Evolutionary conservation across 1,139 yeast genomes (phyloP).

Genomic region (Yamadazyma kanchanaburiensis): DNA sequence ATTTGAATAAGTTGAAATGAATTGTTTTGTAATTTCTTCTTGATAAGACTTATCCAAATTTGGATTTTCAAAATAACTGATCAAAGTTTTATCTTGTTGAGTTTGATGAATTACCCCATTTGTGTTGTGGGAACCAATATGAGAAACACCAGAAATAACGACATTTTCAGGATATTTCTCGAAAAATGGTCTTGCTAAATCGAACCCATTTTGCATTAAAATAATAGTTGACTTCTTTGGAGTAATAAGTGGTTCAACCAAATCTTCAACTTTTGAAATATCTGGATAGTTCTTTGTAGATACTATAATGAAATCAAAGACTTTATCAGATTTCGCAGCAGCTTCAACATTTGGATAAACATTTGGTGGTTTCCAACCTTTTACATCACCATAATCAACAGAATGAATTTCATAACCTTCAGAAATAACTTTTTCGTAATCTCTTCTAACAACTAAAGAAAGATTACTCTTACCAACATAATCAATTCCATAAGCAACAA

Average conservation of each 20-base stretch:
- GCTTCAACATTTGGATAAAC: slow-evolving; percentile 40
- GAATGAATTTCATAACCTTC: slow-evolving; percentile 61
- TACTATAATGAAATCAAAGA: slow-evolving; percentile 63
- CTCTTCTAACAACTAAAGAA: slow-evolving; percentile 62
- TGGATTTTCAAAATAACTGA: slow-evolving; percentile 48
- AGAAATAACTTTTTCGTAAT: slow-evolving; percentile 51
- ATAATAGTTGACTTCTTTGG: slow-evolving; percentile 46
- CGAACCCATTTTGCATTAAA: slow-evolving; percentile 71
- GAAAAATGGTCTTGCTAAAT: slow-evolving; percentile 61
- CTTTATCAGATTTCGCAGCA: slow-evolving; percentile 31
- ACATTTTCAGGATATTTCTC: slow-evolving; percentile 54
- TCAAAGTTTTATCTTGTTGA: slow-evolving; percentile 48
- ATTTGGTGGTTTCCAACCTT: slow-evolving; percentile 53
- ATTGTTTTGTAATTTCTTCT: slow-evolving; percentile 28
- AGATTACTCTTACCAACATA: slow-evolving; percentile 44
- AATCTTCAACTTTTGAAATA: slow-evolving; percentile 50
- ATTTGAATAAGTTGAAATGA: slow-evolving; percentile 48
- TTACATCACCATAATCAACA: slow-evolving; percentile 54
- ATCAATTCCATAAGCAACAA: slow-evolving; percentile 59
- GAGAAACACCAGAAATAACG: slow-evolving; percentile 66
- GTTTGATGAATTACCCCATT: slow-evolving; percentile 49
- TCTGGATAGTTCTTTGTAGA: slow-evolving; percentile 77
- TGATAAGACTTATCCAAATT: slow-evolving; percentile 15
- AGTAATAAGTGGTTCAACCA: slow-evolving; percentile 50
- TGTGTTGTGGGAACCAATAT: slow-evolving; percentile 62